A percentile compares a stretch with the other conserved stretches of the same genome.
phyloP scores from a whole-genome alignment of 768 basidiomycete species.

The Scleroderma citrinum region DNA sequence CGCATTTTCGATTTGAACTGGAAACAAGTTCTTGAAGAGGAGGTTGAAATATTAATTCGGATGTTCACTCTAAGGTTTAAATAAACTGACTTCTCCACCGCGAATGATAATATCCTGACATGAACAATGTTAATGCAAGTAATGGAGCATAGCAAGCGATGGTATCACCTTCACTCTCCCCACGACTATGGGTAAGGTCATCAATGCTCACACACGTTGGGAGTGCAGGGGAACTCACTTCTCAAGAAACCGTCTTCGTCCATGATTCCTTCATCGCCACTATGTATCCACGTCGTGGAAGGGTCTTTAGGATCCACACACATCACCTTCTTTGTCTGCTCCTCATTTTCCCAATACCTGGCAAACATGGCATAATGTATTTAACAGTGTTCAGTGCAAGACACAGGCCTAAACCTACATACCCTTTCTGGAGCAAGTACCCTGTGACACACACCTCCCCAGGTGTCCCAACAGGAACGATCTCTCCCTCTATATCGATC shows the following conservation, averaged over 20 bases:
- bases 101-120: constrained; percentile 76
- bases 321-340: constrained; percentile 59
- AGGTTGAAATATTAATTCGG: neutral
- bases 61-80: neutral
- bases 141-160: neutral
- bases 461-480: constrained; percentile 65
- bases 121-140: constrained; percentile 1
- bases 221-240: constrained; percentile 38
- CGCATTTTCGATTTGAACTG: constrained; percentile 79
- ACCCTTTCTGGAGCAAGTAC: constrained; percentile 80
- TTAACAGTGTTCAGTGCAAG: neutral
- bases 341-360: constrained; percentile 74
- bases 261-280: constrained; percentile 76
- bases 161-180: constrained; percentile 65
- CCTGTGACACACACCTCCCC: constrained; percentile 74
- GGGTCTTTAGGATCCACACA: constrained; percentile 41
- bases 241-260: constrained; percentile 75
- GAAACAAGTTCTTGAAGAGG: constrained; percentile 65
- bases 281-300: constrained; percentile 74
- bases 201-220: neutral
- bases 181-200: constrained; percentile 47
- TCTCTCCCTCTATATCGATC: constrained; percentile 49
- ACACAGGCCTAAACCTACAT: neutral
- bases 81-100: constrained; percentile 61
- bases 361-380: neutral